Evolutionary conservation across 2,329 filamentous ascomycete species (phyloP), one percentile per base, ranked within the genome.

Genomic region (Beauveria australis): DNA sequence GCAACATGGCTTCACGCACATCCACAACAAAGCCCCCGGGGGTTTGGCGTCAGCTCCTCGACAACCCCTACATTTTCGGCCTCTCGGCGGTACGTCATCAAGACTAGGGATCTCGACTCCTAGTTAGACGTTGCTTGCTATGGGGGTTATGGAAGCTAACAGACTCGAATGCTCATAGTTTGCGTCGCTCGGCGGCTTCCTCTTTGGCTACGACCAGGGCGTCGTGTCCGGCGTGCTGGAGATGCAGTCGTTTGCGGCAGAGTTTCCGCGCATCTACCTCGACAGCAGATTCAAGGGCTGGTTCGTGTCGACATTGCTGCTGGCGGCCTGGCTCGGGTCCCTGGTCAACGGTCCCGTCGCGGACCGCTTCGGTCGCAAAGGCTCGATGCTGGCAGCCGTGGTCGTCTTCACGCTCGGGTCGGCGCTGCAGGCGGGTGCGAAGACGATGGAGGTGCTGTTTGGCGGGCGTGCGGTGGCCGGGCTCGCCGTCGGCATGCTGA

Each of bases 141-240:
- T 0, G 5, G 12, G 33, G 33, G 22, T 40, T 40, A 5, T 22
- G 43, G 30, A 46, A 47, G 9, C 52, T 54, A 28, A 44, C 52
- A 37, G 33, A 37, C 4, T 26, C 4, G 47, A 16, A 9, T 22
- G 37, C 18, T 16, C 16, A 37, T 16, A 71, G 66, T 71, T 73
- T 52, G 68, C 70, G 4, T 68, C 71, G 41, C 72, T 77, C 3
- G 72, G 72, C 1, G 73, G 69, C 61, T 80, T 80, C 22, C 70
- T 79, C 1, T 81, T 77, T 44, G 78, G 78, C 1, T 80, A 80
- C 66, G 78, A 81, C 59, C 78, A 81, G 55, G 78, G 78, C 3
- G 78, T 80, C 18, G 71, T 80, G 8, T 78, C 75, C 1, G 76
- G 75, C n/a, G 73, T 79, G 1, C 66, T 79, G 33, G 74, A 71